Percentiles rank a stretch among this genome's conserved stretches.
Evolutionary conservation across 2,329 filamentous ascomycete species (phyloP).

Genomic region (Cephalotrichum gorgonifer): DNA sequence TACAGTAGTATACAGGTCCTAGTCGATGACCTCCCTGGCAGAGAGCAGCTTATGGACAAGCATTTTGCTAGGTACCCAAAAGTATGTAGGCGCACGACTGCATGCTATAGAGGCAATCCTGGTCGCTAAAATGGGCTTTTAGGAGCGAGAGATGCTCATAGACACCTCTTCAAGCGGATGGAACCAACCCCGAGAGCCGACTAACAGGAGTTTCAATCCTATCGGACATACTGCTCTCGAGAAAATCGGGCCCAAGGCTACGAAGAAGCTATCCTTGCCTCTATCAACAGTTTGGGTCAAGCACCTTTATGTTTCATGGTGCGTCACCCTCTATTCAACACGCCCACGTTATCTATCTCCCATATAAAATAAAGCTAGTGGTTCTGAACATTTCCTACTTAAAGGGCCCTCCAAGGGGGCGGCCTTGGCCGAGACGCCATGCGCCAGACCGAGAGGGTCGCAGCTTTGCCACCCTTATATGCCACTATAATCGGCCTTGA

Average conservation of each 20-base stretch:
- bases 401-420: constrained; percentile 18
- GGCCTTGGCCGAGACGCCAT: constrained; percentile 26
- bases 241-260: background rate
- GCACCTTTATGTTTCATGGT: background rate
- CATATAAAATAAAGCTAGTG: no score
- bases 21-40: background rate
- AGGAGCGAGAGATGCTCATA: background rate
- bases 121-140: background rate
- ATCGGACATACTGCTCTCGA: background rate
- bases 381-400: background rate
- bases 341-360: no score
- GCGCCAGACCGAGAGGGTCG: constrained; percentile 20
- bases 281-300: background rate
- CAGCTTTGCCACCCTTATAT: constrained; percentile 19
- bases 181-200: background rate
- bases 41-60: background rate
- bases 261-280: background rate
- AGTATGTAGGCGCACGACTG: background rate
- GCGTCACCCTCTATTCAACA: background rate
- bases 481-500: constrained; percentile 9
- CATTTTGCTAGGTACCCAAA: background rate
- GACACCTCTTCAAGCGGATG: background rate
- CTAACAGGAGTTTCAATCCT: background rate
- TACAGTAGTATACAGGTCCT: background rate
- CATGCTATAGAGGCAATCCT: background rate